These are phyloP conservation scores for Priceomyces fermenticarens DNA, from an alignment of 805 yeast genomes.

Conservation along the genomic window DNA sequence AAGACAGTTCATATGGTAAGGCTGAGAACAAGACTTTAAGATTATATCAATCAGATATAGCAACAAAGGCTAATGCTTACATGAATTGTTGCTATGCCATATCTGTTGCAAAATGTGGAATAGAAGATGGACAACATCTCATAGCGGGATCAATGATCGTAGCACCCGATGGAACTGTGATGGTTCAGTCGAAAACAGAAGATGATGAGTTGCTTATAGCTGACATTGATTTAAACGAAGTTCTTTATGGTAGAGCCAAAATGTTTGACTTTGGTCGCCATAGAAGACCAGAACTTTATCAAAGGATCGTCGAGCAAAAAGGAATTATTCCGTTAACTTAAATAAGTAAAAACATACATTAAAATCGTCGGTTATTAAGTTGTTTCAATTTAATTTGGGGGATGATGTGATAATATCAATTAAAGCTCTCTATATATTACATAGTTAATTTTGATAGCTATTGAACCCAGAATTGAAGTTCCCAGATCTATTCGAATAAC, in stretches of 20 bases:
- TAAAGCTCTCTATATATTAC: no score
- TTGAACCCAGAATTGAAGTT: constrained; percentile 2
- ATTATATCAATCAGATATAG: constrained; percentile 31
- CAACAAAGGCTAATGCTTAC: constrained; percentile 32
- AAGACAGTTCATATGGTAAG: no score
- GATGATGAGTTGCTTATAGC: constrained; percentile 21
- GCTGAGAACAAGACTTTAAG: no score
- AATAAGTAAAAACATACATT: no score
- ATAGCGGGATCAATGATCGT: constrained; percentile 35
- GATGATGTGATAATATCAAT: no score
- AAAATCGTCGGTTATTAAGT: no score
- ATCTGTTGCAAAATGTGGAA: constrained; percentile 33
- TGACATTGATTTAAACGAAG: constrained; percentile 3
- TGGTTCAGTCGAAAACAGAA: constrained; percentile 31
- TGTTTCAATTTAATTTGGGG: no score
- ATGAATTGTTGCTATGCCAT: constrained; percentile 32
- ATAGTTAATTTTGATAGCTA: constrained; percentile 4
- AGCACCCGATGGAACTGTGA: constrained; percentile 32
- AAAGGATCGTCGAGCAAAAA: constrained; percentile 2
- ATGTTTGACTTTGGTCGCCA: constrained; percentile 5
- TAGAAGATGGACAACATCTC: constrained; percentile 33
- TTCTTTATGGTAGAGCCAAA: constrained; percentile 47
- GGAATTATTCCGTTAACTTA: background rate
- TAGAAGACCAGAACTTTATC: constrained; percentile 5
- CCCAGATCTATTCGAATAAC: background rate